phyloP scores from a whole-genome alignment of 495 filamentous ascomycete species.

The Diplogelasinospora grovesii region DNA sequence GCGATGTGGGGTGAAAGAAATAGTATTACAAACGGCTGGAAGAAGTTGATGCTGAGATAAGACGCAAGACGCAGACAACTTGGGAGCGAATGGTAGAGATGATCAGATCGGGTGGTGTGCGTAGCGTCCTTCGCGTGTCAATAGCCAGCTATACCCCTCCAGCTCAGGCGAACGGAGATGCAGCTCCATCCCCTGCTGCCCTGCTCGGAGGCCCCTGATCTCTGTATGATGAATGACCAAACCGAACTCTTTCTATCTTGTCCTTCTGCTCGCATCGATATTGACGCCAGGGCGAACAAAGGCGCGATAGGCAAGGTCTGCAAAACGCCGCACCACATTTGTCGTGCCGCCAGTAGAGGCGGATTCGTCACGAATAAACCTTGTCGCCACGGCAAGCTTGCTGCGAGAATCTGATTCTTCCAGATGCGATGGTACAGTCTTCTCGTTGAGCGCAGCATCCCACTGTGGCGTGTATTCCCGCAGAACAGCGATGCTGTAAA shows the following conservation, averaged over 20 bases:
- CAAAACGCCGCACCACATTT: conserved; percentile 71
- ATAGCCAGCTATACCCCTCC: too few species aligned
- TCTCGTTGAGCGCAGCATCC: conserved; percentile 54
- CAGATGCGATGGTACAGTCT: conserved; percentile 51
- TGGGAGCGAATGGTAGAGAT: too few species aligned
- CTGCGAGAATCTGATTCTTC: conserved; percentile 64
- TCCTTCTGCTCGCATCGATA: conserved; percentile 5
- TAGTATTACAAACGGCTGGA: too few species aligned
- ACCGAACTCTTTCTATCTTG: neutral
- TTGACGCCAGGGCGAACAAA: conserved; percentile 39
- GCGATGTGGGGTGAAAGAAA: too few species aligned
- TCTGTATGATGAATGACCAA: neutral
- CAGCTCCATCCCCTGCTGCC: too few species aligned
- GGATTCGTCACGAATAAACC: conserved; percentile 72
- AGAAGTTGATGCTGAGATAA: too few species aligned
- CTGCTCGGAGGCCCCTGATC: too few species aligned
- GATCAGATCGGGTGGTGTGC: too few species aligned
- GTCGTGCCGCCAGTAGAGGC: conserved; percentile 63
- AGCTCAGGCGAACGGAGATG: too few species aligned
- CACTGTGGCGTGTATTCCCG: conserved; percentile 65
- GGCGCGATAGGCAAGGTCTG: conserved; percentile 56
- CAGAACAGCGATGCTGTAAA: conserved; percentile 80
- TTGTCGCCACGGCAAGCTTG: conserved; percentile 72
- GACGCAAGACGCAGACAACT: too few species aligned
- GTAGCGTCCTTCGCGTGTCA: too few species aligned